A percentile compares a stretch with the other conserved stretches of the same genome.
Evolutionary conservation across 164 flowering plant species (phyloP).

Genomic region (Umbilicus rupestris): DNA sequence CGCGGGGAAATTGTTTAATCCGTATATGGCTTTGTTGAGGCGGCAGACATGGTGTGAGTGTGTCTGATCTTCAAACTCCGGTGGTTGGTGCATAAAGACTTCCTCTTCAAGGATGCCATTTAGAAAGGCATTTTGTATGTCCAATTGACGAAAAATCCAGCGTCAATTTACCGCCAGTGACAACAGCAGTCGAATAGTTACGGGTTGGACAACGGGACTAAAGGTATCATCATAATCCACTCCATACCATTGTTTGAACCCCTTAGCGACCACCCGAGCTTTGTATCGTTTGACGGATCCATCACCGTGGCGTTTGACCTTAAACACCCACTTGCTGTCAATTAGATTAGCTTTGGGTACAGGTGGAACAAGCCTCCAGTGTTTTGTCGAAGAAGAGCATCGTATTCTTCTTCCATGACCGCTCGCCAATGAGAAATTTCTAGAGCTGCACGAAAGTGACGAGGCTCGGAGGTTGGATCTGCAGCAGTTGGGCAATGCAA

Average conservation of each 20-base stretch:
- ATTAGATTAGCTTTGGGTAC: not conserved
- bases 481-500: too few species aligned
- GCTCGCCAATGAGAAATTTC: too few species aligned
- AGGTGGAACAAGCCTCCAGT: too few species aligned
- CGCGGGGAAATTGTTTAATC: constrained; percentile 1
- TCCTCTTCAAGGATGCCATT: not conserved
- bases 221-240: constrained; percentile 7
- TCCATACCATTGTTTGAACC: not conserved
- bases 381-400: too few species aligned
- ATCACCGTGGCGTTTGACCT: not conserved
- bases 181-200: not conserved
- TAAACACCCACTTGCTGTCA: not conserved
- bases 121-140: constrained; percentile 4
- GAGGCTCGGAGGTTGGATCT: too few species aligned
- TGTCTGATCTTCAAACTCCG: not conserved
- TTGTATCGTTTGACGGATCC: not conserved
- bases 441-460: too few species aligned
- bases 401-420: too few species aligned
- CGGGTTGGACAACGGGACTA: not conserved
- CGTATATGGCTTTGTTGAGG: constrained; percentile 1
- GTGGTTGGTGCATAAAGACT: constrained; percentile 2
- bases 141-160: constrained; percentile 1
- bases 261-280: constrained; percentile 9
- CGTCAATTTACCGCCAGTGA: not conserved
- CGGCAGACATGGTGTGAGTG: not conserved